phyloP scores from a whole-genome alignment of 2,329 filamentous ascomycete species.

The Delphinella strobiligena region DNA sequence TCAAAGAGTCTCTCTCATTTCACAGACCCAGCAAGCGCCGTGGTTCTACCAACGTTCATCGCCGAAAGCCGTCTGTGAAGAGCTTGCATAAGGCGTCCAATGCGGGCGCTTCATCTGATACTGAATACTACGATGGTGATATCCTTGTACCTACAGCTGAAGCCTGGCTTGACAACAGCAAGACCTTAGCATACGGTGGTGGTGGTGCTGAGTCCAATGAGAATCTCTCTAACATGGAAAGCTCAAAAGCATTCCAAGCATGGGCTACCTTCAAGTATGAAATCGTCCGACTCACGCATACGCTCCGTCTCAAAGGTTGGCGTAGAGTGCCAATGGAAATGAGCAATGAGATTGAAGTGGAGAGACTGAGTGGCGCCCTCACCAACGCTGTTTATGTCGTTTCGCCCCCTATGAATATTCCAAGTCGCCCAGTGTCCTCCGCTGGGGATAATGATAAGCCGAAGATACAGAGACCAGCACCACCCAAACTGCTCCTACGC shows the following conservation, averaged over 20 bases:
- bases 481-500: slow-evolving; percentile 69
- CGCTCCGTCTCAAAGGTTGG: slow-evolving; percentile 84
- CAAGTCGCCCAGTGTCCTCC: slow-evolving; percentile 21
- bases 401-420: slow-evolving; percentile 58
- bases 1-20: slow-evolving; percentile 52
- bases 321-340: slow-evolving; percentile 63
- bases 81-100: slow-evolving; percentile 30
- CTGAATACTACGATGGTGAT: slow-evolving; percentile 73
- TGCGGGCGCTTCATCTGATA: slow-evolving; percentile 61
- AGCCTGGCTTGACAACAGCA: slow-evolving; percentile 75
- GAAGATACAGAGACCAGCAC: slow-evolving; percentile 21
- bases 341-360: slow-evolving; percentile 56
- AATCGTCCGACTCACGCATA: slow-evolving; percentile 80
- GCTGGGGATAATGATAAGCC: slow-evolving; percentile 22
- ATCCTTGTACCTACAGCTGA: slow-evolving; percentile 75
- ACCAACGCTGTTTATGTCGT: slow-evolving; percentile 97
- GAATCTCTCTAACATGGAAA: slow-evolving; percentile 33
- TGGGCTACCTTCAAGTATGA: slow-evolving; percentile 89
- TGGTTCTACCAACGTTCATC: slow-evolving; percentile 12
- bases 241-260: slow-evolving; percentile 30
- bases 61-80: slow-evolving; percentile 18
- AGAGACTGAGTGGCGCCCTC: slow-evolving; percentile 76
- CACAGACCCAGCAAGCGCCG: slow-evolving; percentile 19
- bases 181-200: slow-evolving; percentile 66
- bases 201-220: slow-evolving; percentile 34